These are phyloP conservation scores for Hymenoscyphus occultus DNA, from an alignment of 2,329 filamentous ascomycete species.

Conservation along the genomic window DNA sequence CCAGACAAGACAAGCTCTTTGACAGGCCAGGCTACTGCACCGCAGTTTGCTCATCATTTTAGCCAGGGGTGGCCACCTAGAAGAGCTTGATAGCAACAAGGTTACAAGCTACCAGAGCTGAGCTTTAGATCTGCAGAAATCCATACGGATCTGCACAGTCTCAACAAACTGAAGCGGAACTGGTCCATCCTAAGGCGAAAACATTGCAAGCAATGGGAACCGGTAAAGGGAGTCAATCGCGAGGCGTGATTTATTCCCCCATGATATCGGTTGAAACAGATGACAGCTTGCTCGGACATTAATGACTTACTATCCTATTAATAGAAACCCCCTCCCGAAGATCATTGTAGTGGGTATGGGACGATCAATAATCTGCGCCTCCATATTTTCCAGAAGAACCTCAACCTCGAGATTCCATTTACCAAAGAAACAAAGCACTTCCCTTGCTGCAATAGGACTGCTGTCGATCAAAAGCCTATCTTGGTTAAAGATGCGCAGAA, in stretches of 20 bases:
- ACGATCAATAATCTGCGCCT: slow-evolving; percentile 1
- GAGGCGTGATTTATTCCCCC: not conserved
- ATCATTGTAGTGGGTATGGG: not conserved
- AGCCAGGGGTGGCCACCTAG: no score
- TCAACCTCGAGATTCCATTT: not conserved
- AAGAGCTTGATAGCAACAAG: not conserved
- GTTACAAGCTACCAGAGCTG: not conserved
- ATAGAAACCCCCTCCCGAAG: not conserved
- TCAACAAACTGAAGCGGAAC: not conserved
- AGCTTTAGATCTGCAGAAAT: not conserved
- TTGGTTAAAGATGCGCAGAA: slow-evolving; percentile 5
- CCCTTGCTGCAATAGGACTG: not conserved
- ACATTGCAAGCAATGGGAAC: slow-evolving; percentile 6
- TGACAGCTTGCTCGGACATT: not conserved
- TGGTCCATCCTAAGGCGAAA: not conserved
- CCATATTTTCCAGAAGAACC: not conserved
- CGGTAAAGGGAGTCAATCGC: slow-evolving; percentile 9
- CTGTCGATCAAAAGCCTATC: not conserved
- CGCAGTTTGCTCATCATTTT: no score
- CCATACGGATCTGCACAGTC: not conserved
- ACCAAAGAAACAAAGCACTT: not conserved
- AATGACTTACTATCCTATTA: slow-evolving; percentile 7
- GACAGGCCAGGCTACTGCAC: no score
- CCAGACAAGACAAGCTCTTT: not conserved
- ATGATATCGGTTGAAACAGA: not conserved